Base-by-base conservation (phyloP, 1,284 basidiomycete species). In the Tetrapyrgos nigripes region DNA sequence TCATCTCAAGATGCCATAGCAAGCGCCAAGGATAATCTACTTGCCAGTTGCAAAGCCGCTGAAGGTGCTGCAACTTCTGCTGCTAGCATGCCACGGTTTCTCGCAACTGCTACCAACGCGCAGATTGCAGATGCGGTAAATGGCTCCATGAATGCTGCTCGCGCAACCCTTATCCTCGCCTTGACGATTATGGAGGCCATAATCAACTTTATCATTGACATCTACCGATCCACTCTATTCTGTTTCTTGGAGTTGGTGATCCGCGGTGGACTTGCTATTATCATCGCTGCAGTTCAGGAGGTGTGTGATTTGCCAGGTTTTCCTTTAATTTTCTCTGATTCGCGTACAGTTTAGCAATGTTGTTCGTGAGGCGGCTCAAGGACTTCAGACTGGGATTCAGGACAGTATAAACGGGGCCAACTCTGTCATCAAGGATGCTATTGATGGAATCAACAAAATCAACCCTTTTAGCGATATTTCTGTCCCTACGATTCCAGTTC, bases 171-270 rank as follows among this genome's bases (percentile, higher is more conserved):
- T 55, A 78, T 93, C 31, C 78, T 93, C 40, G 78, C 90, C 3
- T 78, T 97, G 59, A 95, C 90, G 0, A 79, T 88, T 43, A 90
- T 97, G 83, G 91, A 96, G 70, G 87, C 82, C 1, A 87, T 97
- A 65, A 90, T 97, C 74, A 92, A 93, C 65, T 98, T 98, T 74
- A 85, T 97, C 59, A 86, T 98, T 66, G 91, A 96, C 75, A 86
- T 91, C 54, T 99, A 98, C 72, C 88, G 94, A 37, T 94, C 93
- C 3, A 89, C 96, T 1, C 88, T 97, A 65, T 81, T 98, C 51
- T 98, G 96, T 75, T 94, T 97, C 63, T 78, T 98, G 63, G 94
- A 98, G 76, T 82, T 98, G 48, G 86, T 94, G 13, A 89, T 99
- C 2, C 85, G 89, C 23, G 94, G 94, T 14, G 88, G 85, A 1